phyloP scores from a whole-genome alignment of 2,329 filamentous ascomycete species.

The Capronia epimyces region DNA sequence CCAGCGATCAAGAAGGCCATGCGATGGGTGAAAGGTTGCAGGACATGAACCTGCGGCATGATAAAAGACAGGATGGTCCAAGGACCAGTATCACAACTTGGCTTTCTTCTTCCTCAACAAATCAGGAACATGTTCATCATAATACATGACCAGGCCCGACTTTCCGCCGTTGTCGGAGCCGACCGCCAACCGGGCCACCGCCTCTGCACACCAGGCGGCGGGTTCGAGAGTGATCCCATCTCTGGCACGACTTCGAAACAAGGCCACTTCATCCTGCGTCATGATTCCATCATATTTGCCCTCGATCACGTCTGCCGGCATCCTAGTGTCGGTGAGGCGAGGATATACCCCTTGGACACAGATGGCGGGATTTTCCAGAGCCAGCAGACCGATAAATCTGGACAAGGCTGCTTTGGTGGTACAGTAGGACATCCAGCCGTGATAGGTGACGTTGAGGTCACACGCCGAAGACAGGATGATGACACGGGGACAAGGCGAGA shows the following conservation, averaged over 20 bases:
- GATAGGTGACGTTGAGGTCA: background rate
- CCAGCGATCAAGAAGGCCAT: too few species aligned
- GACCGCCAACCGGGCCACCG: background rate
- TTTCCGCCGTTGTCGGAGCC: too few species aligned
- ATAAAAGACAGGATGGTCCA: too few species aligned
- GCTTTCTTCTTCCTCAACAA: too few species aligned
- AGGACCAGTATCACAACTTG: too few species aligned
- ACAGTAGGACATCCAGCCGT: conserved; percentile 4
- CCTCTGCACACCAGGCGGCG: background rate
- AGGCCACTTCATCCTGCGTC: background rate
- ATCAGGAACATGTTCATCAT: too few species aligned
- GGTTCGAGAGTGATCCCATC: background rate
- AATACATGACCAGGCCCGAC: too few species aligned
- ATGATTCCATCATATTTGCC: conserved; percentile 3
- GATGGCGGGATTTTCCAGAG: background rate
- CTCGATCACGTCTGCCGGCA: background rate
- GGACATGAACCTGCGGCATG: too few species aligned
- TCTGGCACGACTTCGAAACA: background rate
- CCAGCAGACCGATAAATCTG: background rate
- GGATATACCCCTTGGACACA: conserved; percentile 1
- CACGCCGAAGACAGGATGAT: background rate
- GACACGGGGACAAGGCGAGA: background rate
- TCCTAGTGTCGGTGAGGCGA: background rate
- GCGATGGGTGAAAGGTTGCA: too few species aligned
- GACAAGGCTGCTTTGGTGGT: background rate